Base-by-base conservation (phyloP, 352 stramenopile genomes). In the Pythium myriotylum region DNA sequence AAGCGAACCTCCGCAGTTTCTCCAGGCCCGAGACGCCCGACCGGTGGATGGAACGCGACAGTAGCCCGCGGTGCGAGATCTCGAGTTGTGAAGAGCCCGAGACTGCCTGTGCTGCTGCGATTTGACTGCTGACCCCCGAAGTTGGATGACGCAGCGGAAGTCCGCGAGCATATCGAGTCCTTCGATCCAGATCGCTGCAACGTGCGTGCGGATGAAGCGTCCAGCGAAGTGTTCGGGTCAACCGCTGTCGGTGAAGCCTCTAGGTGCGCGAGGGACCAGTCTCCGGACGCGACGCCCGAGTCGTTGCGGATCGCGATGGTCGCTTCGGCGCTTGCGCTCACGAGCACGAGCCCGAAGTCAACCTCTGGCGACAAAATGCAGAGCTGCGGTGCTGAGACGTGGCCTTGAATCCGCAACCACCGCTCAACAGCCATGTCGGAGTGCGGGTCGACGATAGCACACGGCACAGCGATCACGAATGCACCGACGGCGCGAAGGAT, bases 261-360 rank as follows among this genome's bases (percentile, higher is more conserved):
- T 0, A 88, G 42, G 33, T 87, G 77, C 10, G 72, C 19, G 2
- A 91, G 72, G 33, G 63, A 59, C 82, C 79, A 91, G 23, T 72
- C 46, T 13, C 79, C 48, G 3, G 77, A 59, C 1, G 56, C 24
- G 0, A 76, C 55, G 14, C n/a, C 42, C 8, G 72, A 70, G 10
- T 52, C 49, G 42, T 86, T 86, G 1, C 59, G 54, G 23, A 84
- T 54, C 9, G 42, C 56, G 24, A 86, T 54, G 37, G 53, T 66
- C 32, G 65, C 42, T 13, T 88, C 73, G 2, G 78, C 70, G 14
- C 69, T 80, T 9, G 74, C 67, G 17, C 81, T 81, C 4, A 86
- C 81, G 4, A 88, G 66, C 2, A 94, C 83, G 27, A 92, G 72
- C 0, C 85, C 85, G 56, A 94, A 94, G 57, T 94, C 82, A 20